Evolutionary conservation across 2,329 filamentous ascomycete species (phyloP), one percentile per base, ranked within the genome.

Genomic region (Grosmannia penicillata): DNA sequence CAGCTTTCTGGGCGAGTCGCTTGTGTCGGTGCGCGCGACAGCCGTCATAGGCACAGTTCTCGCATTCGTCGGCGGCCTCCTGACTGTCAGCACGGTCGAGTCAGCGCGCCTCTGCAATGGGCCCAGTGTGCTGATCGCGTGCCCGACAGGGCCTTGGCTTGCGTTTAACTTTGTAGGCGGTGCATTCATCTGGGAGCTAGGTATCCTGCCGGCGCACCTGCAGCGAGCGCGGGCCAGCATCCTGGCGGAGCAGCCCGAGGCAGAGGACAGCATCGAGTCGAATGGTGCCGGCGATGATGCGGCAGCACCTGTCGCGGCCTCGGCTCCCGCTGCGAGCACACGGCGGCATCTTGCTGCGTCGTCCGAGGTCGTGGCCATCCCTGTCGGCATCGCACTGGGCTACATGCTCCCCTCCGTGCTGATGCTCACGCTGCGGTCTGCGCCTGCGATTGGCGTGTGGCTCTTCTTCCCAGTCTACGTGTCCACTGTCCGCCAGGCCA

Each of bases 311-410:
- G 8, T 26, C 9, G 25, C 8, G 9, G 30, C 10, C 6, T 18
- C 31, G 1, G 44, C 38, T 8, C 46, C 43, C 29, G 33, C 50
- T 33, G 45, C 43, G 17, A 43, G 50, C 6, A 40, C 51, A 26
- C 45, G 51, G 42, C 57, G 64, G 8, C 58, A 62, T 41, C 52
- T 71, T 11, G 30, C 39, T 10, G 55, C 56, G 7, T 54, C 53
- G 18, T 56, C 69, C 3, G 75, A 80, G 51, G 66, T 70, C 42
- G 61, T 75, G 40, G 73, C 74, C 21, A 69, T 72, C 17, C 67
- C 69, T 8, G 46, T 62, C 21, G 63, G 62, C 19, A 61, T 72
- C 0, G 56, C 60, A 0, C 33, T 66, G 9, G 68, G 68, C 25
- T 71, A 59, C 45, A 54, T 66, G 31, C 43, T 65, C 2, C 68